phyloP scores from a whole-genome alignment of 345 rosid species.

The Stellera chamaejasme region DNA sequence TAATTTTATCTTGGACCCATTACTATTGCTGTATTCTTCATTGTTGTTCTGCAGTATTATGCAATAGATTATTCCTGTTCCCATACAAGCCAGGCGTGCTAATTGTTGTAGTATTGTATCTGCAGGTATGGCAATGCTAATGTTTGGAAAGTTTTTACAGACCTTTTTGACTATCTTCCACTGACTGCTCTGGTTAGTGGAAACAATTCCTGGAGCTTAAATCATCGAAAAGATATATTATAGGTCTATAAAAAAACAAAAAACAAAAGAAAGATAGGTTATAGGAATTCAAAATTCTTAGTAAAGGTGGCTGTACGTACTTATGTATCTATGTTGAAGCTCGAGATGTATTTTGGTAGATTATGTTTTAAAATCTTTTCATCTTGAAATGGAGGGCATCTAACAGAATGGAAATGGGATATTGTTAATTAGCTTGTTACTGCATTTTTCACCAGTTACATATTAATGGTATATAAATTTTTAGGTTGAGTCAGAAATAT shows the following conservation, averaged over 20 bases:
- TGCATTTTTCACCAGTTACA: too few species aligned
- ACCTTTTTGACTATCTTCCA: slow-evolving; percentile 97
- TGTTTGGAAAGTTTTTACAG: slow-evolving; percentile 96
- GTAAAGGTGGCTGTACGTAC: too few species aligned
- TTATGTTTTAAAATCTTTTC: too few species aligned
- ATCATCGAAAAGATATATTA: not conserved
- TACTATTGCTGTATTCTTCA: not conserved
- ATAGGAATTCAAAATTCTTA: not conserved
- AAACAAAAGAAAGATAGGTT: not conserved
- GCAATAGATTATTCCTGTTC: not conserved
- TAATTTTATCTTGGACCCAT: too few species aligned
- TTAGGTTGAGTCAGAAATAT: slow-evolving; percentile 97
- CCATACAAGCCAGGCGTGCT: not conserved
- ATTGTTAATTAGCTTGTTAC: too few species aligned
- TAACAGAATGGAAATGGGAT: too few species aligned
- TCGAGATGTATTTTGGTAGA: too few species aligned
- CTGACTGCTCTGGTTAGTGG: slow-evolving; percentile 91
- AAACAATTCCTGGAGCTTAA: not conserved
- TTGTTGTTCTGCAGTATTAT: not conserved
- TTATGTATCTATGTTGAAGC: too few species aligned
- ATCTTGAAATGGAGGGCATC: too few species aligned
- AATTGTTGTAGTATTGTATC: slow-evolving; percentile 12
- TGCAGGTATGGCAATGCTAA: slow-evolving; percentile 98
- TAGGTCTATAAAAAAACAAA: too few species aligned
- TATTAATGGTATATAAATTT: not conserved